Percentiles rank a stretch among this genome's conserved stretches.
These are phyloP conservation scores for Fusarium buxicola DNA, from an alignment of 2,329 filamentous ascomycete species.

Conservation along the genomic window DNA sequence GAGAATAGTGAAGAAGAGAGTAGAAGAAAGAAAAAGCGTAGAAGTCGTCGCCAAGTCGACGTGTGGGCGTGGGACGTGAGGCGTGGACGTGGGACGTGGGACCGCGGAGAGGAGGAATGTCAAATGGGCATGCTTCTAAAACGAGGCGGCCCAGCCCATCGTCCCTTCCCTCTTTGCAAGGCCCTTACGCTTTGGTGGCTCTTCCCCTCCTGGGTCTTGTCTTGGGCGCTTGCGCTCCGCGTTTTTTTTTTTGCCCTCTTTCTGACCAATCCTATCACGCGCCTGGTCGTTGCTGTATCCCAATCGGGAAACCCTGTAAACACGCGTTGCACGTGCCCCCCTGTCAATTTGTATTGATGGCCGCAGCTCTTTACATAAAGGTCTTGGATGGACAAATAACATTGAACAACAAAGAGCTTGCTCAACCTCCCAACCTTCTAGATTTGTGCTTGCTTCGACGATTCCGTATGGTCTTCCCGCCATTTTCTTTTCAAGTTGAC, in stretches of 20 bases:
- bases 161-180: conserved; percentile 41
- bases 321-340: conserved; percentile 49
- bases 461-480: too few species aligned
- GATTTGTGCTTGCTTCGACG: too few species aligned
- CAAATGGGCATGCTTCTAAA: conserved; percentile 45
- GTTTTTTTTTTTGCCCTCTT: conserved; percentile 39
- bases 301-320: conserved; percentile 52
- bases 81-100: conserved; percentile 33
- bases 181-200: conserved; percentile 20
- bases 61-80: conserved; percentile 36
- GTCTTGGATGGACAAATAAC: too few species aligned
- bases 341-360: conserved; percentile 36
- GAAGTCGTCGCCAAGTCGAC: conserved; percentile 39
- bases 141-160: conserved; percentile 44
- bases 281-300: conserved; percentile 42
- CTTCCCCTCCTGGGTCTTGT: conserved; percentile 31
- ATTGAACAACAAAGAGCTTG: not conserved
- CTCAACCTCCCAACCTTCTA: conserved; percentile 2
- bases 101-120: conserved; percentile 43
- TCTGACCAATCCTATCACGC: conserved; percentile 50
- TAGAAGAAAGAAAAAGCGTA: conserved; percentile 27
- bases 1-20: conserved; percentile 12
- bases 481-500: too few species aligned
- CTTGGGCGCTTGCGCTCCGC: conserved; percentile 43
- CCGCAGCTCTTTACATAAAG: conserved; percentile 15